phyloP scores from a whole-genome alignment of 345 rosid genomes.

The Limnanthes douglasii region DNA sequence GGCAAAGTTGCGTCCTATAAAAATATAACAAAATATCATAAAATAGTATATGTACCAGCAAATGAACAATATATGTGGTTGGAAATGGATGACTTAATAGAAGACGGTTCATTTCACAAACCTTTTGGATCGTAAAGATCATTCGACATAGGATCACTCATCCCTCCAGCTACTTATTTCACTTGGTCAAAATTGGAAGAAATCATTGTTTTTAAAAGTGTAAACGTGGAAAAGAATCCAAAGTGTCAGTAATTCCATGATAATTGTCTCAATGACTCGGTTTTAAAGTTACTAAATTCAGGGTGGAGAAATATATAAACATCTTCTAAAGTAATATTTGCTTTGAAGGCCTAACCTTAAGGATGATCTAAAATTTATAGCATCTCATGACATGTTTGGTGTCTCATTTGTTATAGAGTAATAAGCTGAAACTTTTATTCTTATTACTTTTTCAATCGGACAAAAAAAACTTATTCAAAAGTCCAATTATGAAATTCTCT shows the following conservation, averaged over 20 bases:
- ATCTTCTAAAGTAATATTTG: conserved; percentile 42
- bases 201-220: conserved; percentile 50
- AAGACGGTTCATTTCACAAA: conserved; percentile 14
- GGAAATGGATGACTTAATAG: conserved; percentile 48
- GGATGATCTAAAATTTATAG: conserved; percentile 57
- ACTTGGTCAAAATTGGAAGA: conserved; percentile 51
- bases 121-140: conserved; percentile 11
- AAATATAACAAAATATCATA: conserved; percentile 24
- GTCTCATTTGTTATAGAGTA: conserved; percentile 47
- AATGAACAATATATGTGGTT: conserved; percentile 32
- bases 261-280: conserved; percentile 46
- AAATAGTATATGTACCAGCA: conserved; percentile 41
- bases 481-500: too few species aligned
- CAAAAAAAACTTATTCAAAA: too few species aligned
- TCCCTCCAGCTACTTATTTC: conserved; percentile 43
- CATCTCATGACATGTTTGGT: conserved; percentile 54
- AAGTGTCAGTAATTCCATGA: conserved; percentile 38
- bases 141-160: conserved; percentile 34
- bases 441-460: too few species aligned
- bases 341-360: conserved; percentile 50
- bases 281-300: conserved; percentile 41
- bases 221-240: conserved; percentile 43
- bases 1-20: conserved; percentile 22
- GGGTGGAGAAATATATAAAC: conserved; percentile 58
- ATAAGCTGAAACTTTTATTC: too few species aligned